Conservation (phyloP, 2,329 filamentous ascomycete genomes). For the Coniochaeta sp. region DNA sequence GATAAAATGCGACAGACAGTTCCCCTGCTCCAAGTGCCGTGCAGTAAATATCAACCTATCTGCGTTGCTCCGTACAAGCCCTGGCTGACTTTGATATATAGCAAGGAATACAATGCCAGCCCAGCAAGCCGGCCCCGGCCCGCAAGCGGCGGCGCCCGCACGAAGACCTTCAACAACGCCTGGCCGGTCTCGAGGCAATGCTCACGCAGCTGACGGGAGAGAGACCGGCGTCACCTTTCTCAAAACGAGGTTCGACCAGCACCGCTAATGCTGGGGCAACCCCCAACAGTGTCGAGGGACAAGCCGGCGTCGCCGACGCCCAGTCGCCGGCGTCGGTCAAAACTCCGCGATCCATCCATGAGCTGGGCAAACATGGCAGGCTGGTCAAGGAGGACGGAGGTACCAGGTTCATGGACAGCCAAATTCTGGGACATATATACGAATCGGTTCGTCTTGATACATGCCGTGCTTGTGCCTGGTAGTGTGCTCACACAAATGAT, state of each 20-base stretch:
- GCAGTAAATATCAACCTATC: constrained; percentile 35
- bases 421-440: constrained; percentile 45
- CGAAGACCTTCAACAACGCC: constrained; percentile 53
- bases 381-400: constrained; percentile 48
- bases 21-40: constrained; percentile 52
- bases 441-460: constrained; percentile 39
- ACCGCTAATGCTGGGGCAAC: not conserved
- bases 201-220: constrained; percentile 35
- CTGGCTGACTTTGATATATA: too few relatives aligned
- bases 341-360: constrained; percentile 3
- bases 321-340: constrained; percentile 8
- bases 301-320: not conserved
- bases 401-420: constrained; percentile 51
- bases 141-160: constrained; percentile 53
- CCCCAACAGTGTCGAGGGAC: not conserved
- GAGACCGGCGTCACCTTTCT: constrained; percentile 3
- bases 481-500: not conserved
- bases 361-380: constrained; percentile 28
- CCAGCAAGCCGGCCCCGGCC: constrained; percentile 52
- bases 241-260: not conserved
- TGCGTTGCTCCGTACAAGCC: too few relatives aligned
- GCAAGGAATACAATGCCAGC: constrained; percentile 52
- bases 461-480: not conserved
- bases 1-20: constrained; percentile 55
- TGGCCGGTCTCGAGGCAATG: constrained; percentile 52